Conservation (phyloP, 2,329 filamentous ascomycete genomes). For the Aspergillus japonicus region DNA sequence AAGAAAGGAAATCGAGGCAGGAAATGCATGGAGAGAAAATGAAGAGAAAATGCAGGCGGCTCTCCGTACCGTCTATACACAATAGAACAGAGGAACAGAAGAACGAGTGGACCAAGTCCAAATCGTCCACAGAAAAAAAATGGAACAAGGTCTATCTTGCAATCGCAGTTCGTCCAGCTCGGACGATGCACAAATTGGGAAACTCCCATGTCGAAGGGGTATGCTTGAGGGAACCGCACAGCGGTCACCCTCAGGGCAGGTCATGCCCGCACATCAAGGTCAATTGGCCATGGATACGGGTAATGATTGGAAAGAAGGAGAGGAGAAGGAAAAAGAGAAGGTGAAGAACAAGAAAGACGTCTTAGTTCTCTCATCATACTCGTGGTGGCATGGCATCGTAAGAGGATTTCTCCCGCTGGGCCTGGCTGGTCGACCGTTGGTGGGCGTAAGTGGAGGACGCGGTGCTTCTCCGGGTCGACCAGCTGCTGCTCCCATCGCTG, state of each 20-base stretch:
- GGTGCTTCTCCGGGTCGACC: constrained; percentile 13
- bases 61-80: too few relatives aligned
- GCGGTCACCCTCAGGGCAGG: constrained; percentile 12
- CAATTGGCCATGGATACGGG: too few relatives aligned
- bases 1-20: not conserved
- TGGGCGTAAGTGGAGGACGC: constrained; percentile 17
- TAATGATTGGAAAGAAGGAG: not conserved
- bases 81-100: too few relatives aligned
- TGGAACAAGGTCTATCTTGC: constrained; percentile 11
- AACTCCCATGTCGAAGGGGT: not conserved
- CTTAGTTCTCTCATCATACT: constrained; percentile 8
- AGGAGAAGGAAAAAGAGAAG: not conserved
- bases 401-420: constrained; percentile 12
- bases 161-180: constrained; percentile 11
- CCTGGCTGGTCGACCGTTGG: constrained; percentile 15
- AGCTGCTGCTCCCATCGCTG: constrained; percentile 12
- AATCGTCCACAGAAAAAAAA: too few relatives aligned
- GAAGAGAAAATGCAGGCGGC: too few relatives aligned
- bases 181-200: constrained; percentile 7
- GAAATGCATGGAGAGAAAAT: not conserved
- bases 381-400: constrained; percentile 16
- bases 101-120: not conserved
- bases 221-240: constrained; percentile 14
- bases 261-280: not conserved
- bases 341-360: not conserved